Evolutionary conservation across 805 yeast genomes (phyloP).

Genomic region (Saccharomycopsis sp.): DNA sequence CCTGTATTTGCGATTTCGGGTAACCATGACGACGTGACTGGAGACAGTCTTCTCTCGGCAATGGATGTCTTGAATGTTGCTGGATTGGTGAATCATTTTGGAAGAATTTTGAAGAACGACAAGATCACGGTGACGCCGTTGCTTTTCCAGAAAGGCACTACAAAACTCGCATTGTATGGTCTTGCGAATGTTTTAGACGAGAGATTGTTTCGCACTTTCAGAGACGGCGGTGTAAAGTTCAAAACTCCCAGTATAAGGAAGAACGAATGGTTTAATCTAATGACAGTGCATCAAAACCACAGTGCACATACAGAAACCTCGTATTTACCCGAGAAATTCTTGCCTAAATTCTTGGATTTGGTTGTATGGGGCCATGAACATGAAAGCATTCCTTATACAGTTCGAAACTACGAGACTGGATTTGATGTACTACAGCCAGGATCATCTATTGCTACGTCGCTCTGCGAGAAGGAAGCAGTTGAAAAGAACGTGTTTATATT

Average conservation of each 20-base stretch:
- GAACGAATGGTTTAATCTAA: slow-evolving; percentile 73
- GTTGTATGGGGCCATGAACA: slow-evolving; percentile 98
- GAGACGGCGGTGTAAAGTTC: slow-evolving; percentile 75
- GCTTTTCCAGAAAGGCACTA: slow-evolving; percentile 72
- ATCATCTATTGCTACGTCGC: slow-evolving; percentile 85
- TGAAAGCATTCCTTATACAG: slow-evolving; percentile 75
- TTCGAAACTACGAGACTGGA: slow-evolving; percentile 44
- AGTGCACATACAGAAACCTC: slow-evolving; percentile 73
- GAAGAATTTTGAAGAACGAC: slow-evolving; percentile 71
- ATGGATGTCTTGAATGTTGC: slow-evolving; percentile 75
- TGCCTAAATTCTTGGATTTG: slow-evolving; percentile 77
- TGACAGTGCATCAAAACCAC: slow-evolving; percentile 92
- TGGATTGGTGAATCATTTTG: slow-evolving; percentile 87
- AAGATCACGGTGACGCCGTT: slow-evolving; percentile 69
- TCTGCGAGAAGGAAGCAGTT: slow-evolving; percentile 76
- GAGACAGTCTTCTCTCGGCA: slow-evolving; percentile 75
- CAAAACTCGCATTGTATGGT: slow-evolving; percentile 84
- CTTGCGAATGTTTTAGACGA: slow-evolving; percentile 87
- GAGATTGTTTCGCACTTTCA: slow-evolving; percentile 71
- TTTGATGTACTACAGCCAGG: slow-evolving; percentile 89
- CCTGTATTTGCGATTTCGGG: slow-evolving; percentile 94
- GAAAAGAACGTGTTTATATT: slow-evolving; percentile 70
- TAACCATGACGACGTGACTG: slow-evolving; percentile 95
- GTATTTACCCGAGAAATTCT: slow-evolving; percentile 74
- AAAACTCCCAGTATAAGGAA: slow-evolving; percentile 54